phyloP scores from a whole-genome alignment of 2,329 filamentous ascomycete species.

The Hypoxylon sp. region DNA sequence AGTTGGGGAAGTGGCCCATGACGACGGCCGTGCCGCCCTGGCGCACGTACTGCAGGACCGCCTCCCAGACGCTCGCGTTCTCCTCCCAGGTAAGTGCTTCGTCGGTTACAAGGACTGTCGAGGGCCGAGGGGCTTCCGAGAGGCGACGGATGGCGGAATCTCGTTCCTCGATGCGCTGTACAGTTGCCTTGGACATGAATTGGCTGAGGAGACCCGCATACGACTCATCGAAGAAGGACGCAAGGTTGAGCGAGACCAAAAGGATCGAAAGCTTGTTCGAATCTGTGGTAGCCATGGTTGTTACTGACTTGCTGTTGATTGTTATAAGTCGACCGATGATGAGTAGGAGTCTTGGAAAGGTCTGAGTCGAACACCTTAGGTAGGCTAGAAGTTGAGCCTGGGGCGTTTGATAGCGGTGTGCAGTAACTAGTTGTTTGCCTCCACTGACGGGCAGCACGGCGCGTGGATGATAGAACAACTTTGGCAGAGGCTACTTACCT shows the following conservation, averaged over 20 bases:
- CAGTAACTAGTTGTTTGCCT: too few species aligned
- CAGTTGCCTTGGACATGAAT: background rate
- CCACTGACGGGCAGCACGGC: too few species aligned
- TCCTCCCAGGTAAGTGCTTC: background rate
- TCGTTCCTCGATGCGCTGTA: background rate
- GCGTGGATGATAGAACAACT: too few species aligned
- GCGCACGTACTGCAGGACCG: slow-evolving; percentile 3
- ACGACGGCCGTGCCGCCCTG: slow-evolving; percentile 28
- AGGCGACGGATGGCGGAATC: background rate
- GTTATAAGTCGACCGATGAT: too few species aligned
- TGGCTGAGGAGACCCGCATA: background rate
- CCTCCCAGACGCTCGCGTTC: slow-evolving; percentile 2
- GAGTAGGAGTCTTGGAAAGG: too few species aligned
- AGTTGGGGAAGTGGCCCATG: slow-evolving; percentile 32
- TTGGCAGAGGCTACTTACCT: too few species aligned
- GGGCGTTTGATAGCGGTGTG: too few species aligned
- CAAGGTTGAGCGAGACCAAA: background rate
- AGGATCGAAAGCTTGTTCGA: background rate
- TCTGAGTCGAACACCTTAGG: too few species aligned
- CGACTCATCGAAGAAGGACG: slow-evolving; percentile 1
- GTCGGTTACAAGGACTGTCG: slow-evolving; percentile 2
- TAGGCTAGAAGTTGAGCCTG: too few species aligned
- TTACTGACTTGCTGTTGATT: background rate
- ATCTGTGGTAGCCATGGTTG: background rate
- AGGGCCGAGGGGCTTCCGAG: background rate